Evolutionary conservation across 768 basidiomycete species (phyloP), one percentile per base, ranked within the genome.

Genomic region (Pluteus cervinus): DNA sequence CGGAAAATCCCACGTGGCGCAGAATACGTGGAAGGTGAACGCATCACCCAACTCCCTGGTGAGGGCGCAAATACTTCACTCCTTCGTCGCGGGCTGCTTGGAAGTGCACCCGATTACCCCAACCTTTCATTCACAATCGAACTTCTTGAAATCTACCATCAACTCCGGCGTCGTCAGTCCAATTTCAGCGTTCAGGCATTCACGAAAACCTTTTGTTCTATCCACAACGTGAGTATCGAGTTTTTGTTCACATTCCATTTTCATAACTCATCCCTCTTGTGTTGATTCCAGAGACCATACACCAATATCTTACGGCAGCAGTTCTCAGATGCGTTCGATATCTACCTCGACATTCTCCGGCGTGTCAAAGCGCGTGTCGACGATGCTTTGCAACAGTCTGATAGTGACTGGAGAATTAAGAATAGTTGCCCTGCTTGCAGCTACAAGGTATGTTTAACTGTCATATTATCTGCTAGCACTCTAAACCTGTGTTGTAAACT

Each of bases 381-480:
- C 3, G 14, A 7, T 5, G 47, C 41, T 3, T 50, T 71, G 12
- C 52, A 52, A 1, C 45, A 52, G 0, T 46, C 61, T 33, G 26
- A 34, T 0, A 50, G 53, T 1, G 29, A 65, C 22, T 71, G 63
- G 60, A 41, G 53, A 3, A 53, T 60, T 4, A 17, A 45, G 23
- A 53, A 67, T 37, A 45, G 54, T 0, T 71, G 68, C 43, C 57
- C 59, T 0, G 41, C 63, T 1, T 69, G 68, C 42, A 39, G 40
- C n/a, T 64, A 67, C 33, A 47, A 58, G 53, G 55, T n/a, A n/a
- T n/a, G n/a, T n/a, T n/a, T n/a, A n/a, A n/a, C n/a, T n/a, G n/a
- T n/a, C n/a, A n/a, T n/a, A n/a, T n/a, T n/a, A n/a, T n/a, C n/a
- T n/a, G n/a, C n/a, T n/a, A n/a, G n/a, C n/a, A n/a, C n/a, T n/a